A percentile compares a stretch with the other conserved stretches of the same genome.
Conservation (phyloP, 768 basidiomycete species). For the Phallus indusiatus region DNA sequence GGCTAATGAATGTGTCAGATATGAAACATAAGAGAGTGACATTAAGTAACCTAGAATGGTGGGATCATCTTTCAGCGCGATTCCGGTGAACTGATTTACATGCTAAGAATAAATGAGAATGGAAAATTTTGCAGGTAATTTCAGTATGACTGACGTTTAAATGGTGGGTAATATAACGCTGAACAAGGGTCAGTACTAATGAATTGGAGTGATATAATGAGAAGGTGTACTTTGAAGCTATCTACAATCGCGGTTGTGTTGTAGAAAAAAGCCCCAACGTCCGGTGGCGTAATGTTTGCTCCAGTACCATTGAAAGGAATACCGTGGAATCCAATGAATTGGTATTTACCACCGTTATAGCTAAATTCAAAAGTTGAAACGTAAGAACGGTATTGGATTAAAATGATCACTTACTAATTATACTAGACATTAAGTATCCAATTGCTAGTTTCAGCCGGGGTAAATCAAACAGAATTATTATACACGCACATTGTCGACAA, state of each 20-base stretch:
- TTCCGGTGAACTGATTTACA: slow-evolving; percentile 20
- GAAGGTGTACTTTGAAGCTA: slow-evolving; percentile 15
- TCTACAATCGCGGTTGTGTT: slow-evolving; percentile 14
- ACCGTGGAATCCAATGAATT: slow-evolving; percentile 19
- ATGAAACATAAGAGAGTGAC: not conserved
- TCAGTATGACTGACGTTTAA: slow-evolving; percentile 12
- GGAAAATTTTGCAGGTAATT: slow-evolving; percentile 8
- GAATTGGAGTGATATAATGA: not conserved
- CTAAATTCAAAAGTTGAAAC: not conserved
- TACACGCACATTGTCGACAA: slow-evolving; percentile 11
- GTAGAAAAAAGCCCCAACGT: slow-evolving; percentile 20
- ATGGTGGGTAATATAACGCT: slow-evolving; percentile 17
- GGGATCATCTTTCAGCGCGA: slow-evolving; percentile 20
- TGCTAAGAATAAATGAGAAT: slow-evolving; percentile 12
- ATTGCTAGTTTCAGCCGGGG: not conserved
- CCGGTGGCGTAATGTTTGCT: slow-evolving; percentile 17
- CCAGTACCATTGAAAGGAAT: slow-evolving; percentile 13
- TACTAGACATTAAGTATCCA: not conserved
- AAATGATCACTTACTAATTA: slow-evolving; percentile 10
- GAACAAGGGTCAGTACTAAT: not conserved
- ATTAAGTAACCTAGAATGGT: slow-evolving; percentile 15
- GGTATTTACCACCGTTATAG: slow-evolving; percentile 23
- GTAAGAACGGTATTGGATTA: not conserved
- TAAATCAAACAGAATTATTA: not conserved
- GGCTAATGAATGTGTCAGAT: not conserved